Percentiles rank a stretch among this genome's conserved stretches.
Conservation (phyloP, 1,284 basidiomycete species). For the Microbotryomycetes sp. region DNA sequence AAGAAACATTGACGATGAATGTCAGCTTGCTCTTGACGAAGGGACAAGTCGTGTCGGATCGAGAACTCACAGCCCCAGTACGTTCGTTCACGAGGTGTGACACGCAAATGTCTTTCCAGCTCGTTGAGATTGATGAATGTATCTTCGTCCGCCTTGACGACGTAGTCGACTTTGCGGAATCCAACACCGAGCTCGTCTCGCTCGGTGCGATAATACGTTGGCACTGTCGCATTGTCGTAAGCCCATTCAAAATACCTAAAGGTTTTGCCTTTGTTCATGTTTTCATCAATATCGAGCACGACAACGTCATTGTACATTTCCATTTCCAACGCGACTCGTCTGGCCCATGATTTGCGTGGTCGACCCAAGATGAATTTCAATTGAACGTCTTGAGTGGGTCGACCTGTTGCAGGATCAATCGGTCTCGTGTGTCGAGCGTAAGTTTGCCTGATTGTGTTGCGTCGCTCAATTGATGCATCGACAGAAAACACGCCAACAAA, state of each 20-base stretch:
- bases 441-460: conserved; percentile 82
- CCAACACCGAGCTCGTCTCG: conserved; percentile 50
- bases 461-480: conserved; percentile 75
- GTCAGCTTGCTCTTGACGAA: conserved; percentile 6
- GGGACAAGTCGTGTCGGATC: neutral
- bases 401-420: conserved; percentile 40
- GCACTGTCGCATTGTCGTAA: conserved; percentile 82
- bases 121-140: conserved; percentile 90
- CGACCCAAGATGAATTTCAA: conserved; percentile 87
- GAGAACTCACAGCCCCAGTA: conserved; percentile 73
- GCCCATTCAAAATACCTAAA: conserved; percentile 84
- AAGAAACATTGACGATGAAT: neutral
- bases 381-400: conserved; percentile 60
- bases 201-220: conserved; percentile 44
- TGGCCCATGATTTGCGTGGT: conserved; percentile 70
- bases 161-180: conserved; percentile 64
- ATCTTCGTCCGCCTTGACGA: conserved; percentile 90
- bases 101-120: conserved; percentile 73
- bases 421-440: conserved; percentile 66
- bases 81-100: conserved; percentile 64
- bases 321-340: conserved; percentile 78
- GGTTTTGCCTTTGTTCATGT: conserved; percentile 87
- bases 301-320: conserved; percentile 87
- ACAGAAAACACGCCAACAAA: conserved; percentile 88
- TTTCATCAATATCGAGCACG: conserved; percentile 74